Evolutionary conservation across 192 early-diverging fungal species (phyloP).

Genomic region (Backusella morwellensis): DNA sequence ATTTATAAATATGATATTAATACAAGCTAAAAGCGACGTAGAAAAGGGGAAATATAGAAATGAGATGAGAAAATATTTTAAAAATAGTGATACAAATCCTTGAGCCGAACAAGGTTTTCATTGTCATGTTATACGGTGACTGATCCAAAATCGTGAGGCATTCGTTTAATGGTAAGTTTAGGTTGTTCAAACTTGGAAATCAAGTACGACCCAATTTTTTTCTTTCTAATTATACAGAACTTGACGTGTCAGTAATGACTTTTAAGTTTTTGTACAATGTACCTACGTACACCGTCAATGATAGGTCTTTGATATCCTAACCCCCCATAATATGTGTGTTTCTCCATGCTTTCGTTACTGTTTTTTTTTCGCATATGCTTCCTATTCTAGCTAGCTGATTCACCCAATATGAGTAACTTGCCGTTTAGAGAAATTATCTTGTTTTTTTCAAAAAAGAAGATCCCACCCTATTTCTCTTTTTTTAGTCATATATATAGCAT

Average conservation of each 20-base stretch:
- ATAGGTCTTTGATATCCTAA: background rate
- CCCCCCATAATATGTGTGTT: background rate
- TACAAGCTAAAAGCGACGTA: background rate
- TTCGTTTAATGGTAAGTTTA: background rate
- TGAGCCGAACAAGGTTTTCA: background rate
- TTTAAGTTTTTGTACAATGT: background rate
- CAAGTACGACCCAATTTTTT: background rate
- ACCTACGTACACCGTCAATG: background rate
- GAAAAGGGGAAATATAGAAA: background rate
- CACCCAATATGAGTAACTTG: background rate
- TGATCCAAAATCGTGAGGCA: background rate
- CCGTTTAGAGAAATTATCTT: background rate
- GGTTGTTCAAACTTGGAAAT: background rate
- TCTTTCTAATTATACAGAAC: background rate
- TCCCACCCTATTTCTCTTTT: background rate
- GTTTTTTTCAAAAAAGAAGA: background rate
- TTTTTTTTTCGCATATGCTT: constrained; percentile 5
- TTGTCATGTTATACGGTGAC: background rate
- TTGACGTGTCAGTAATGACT: background rate
- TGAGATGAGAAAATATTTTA: background rate
- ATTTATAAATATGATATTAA: background rate
- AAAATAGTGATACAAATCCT: background rate
- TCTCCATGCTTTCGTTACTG: background rate
- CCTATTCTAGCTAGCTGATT: background rate
- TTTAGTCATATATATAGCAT: background rate